These are phyloP conservation scores for Alternaria alternata DNA, from an alignment of 2,329 filamentous ascomycete species.

Conservation along the genomic window DNA sequence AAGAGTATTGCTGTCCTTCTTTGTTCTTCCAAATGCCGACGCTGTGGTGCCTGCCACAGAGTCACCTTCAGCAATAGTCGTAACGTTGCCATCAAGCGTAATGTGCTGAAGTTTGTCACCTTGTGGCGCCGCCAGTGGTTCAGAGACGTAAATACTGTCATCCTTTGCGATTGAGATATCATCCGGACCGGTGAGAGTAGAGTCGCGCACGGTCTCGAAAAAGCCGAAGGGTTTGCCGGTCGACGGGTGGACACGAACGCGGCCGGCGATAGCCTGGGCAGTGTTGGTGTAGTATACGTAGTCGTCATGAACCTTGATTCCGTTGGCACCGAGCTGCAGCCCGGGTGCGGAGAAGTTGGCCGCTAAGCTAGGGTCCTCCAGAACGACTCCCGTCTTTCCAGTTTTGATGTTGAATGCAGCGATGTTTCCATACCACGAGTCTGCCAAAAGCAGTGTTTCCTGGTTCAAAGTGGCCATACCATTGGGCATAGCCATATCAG, in stretches of 20 bases:
- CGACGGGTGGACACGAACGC: constrained; percentile 23
- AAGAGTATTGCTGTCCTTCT: constrained; percentile 22
- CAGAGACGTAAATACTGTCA: constrained; percentile 22
- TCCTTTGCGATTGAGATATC: constrained; percentile 30
- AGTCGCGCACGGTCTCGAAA: constrained; percentile 11
- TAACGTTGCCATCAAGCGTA: constrained; percentile 16
- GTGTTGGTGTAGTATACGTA: constrained; percentile 35
- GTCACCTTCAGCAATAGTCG: constrained; percentile 13
- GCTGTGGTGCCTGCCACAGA: constrained; percentile 27
- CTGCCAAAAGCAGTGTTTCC: constrained; percentile 31
- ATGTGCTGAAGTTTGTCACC: constrained; percentile 22
- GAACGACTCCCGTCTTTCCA: constrained; percentile 10
- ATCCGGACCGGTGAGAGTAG: constrained; percentile 19
- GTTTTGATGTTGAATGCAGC: constrained; percentile 20
- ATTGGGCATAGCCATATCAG: constrained; percentile 24
- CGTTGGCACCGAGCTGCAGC: constrained; percentile 33
- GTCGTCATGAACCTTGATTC: constrained; percentile 21
- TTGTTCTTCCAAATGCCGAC: constrained; percentile 24
- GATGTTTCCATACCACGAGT: constrained; percentile 31
- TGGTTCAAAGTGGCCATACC: constrained; percentile 31
- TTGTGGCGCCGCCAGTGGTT: constrained; percentile 13
- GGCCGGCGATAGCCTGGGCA: constrained; percentile 14
- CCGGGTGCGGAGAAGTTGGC: constrained; percentile 9
- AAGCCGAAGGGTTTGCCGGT: constrained; percentile 10
- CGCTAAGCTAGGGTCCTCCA: constrained; percentile 24